Conservation (phyloP, 2,329 filamentous ascomycete species). For the Trichoderma atroviride region DNA sequence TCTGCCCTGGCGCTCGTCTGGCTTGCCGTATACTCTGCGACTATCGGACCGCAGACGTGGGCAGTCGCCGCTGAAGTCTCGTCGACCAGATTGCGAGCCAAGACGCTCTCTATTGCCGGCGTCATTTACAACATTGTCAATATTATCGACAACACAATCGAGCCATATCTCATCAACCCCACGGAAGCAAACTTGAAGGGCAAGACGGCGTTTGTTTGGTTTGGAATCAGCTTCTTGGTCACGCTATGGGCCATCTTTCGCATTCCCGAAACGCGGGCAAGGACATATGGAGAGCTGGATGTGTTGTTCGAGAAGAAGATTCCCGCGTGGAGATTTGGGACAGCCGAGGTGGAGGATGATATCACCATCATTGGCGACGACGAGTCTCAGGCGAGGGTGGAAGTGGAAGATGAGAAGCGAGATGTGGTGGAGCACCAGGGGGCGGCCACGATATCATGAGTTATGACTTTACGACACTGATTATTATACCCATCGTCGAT, state of each 20-base stretch:
- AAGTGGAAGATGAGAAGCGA: constrained; percentile 9
- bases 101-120: constrained; percentile 33
- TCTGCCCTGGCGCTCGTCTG: constrained; percentile 29
- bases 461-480: not conserved
- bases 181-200: constrained; percentile 41
- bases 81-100: constrained; percentile 23
- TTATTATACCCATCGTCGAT: not conserved
- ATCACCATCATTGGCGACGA: constrained; percentile 7
- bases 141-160: constrained; percentile 31
- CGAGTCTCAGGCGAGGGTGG: not conserved
- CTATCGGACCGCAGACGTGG: constrained; percentile 26
- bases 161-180: constrained; percentile 42
- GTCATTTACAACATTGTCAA: constrained; percentile 31
- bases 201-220: constrained; percentile 35
- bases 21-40: constrained; percentile 27
- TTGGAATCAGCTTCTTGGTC: constrained; percentile 25
- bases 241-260: constrained; percentile 34
- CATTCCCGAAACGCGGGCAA: constrained; percentile 34
- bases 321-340: constrained; percentile 38
- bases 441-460: constrained; percentile 3
- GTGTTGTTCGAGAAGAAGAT: constrained; percentile 36
- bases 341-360: constrained; percentile 15
- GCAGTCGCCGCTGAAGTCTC: constrained; percentile 28
- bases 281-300: constrained; percentile 36
- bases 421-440: not conserved